Base-by-base conservation (phyloP, 805 yeast species). In the Yamadazyma sp. region DNA sequence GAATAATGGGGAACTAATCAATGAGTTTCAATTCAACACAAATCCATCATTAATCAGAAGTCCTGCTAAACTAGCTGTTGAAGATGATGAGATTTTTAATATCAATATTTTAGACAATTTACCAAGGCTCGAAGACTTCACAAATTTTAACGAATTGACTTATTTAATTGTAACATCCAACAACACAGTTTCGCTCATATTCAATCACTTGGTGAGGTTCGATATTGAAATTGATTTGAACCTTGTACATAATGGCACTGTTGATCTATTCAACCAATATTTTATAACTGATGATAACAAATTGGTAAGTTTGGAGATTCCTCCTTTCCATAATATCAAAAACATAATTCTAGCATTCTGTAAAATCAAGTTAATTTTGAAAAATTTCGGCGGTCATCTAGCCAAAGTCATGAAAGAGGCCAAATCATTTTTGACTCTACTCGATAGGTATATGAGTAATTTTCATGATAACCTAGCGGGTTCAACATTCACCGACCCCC, bases 1-100 rank as follows among this genome's bases (percentile, higher is more conserved):
- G 4, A 65, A 68, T 37, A 67, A 56, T 13, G 80, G 81, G 2
- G 58, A 40, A 47, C 15, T 36, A 6, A 15, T 40, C 4, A 30
- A 29, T 2, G 49, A 58, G 14, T 47, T 43, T 13, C 38, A 39
- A 3, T 45, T 49, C 18, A 6, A 7, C 7, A 9, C 11, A 9
- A 13, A 23, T 9, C 7, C 8, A 9, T 9, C 7, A 9, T n/a
- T n/a, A n/a, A n/a, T n/a, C n/a, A n/a, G n/a, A n/a, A n/a, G n/a
- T n/a, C 26, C 34, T 2, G 16, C 22, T 3, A 13, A 18, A 6
- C 22, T 25, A 9, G 2, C 16, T n/a, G 12, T 13, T 12, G 20
- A 25, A n/a, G 30, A 23, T 8, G 11, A 18, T 13, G 45, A 40
- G 28, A 30, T 44, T 17, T 44, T 44, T 23, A 19, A 36, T 1